These are phyloP conservation scores for Phyllosticta ampelicida DNA, from an alignment of 2,329 filamentous ascomycete species.

Conservation along the genomic window DNA sequence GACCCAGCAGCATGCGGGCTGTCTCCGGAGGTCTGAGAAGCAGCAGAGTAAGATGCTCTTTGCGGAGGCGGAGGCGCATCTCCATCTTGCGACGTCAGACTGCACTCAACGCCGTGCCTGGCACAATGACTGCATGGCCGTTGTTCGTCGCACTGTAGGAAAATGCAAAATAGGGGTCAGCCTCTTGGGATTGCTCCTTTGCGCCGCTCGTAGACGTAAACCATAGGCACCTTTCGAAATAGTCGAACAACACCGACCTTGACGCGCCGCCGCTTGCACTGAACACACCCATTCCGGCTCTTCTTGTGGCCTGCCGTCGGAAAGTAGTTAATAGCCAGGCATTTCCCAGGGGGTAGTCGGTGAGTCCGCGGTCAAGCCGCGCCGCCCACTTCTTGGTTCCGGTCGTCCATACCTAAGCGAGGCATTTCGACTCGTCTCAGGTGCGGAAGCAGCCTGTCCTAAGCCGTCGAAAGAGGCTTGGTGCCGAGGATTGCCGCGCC, in stretches of 20 bases:
- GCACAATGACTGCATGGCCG: conserved; percentile 28
- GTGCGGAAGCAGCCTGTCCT: neutral
- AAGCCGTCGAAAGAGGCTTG: neutral
- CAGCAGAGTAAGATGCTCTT: conserved; percentile 2
- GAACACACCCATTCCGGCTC: conserved; percentile 11
- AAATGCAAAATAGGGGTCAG: neutral
- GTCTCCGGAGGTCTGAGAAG: conserved; percentile 7
- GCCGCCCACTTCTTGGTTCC: conserved; percentile 2
- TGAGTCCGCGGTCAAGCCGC: neutral
- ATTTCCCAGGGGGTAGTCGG: neutral
- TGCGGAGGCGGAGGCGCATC: conserved; percentile 2
- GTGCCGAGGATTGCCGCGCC: neutral
- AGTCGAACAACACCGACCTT: conserved; percentile 9
- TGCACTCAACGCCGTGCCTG: conserved; percentile 27
- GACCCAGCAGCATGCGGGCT: conserved; percentile 1
- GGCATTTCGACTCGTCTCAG: conserved; percentile 5
- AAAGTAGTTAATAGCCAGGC: conserved; percentile 7
- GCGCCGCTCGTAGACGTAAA: conserved; percentile 18
- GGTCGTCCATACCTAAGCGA: conserved; percentile 9
- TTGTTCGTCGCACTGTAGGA: conserved; percentile 26
- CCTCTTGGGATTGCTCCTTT: conserved; percentile 20
- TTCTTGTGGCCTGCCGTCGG: conserved; percentile 11
- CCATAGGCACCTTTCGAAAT: neutral
- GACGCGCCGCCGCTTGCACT: conserved; percentile 11
- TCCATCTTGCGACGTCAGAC: conserved; percentile 14